Evolutionary conservation across 83 land plant genomes (phyloP).

Genomic region (Diphasiastrum complanatum): DNA sequence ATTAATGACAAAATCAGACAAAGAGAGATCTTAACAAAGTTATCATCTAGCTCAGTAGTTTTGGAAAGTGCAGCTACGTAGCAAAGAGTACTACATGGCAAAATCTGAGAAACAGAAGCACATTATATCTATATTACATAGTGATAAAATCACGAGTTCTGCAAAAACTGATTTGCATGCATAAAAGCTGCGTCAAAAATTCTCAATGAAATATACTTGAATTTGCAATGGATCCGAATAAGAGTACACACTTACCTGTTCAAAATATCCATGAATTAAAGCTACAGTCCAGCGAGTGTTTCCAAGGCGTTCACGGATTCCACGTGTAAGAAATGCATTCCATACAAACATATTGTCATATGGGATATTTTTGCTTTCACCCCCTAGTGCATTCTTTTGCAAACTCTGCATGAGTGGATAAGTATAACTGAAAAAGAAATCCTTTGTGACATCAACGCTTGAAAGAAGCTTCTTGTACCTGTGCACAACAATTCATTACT

Average conservation of each 20-base stretch:
- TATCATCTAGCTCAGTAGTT: not conserved
- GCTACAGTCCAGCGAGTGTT: conserved; percentile 90
- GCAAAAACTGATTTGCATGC: too few relatives aligned
- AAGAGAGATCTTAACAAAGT: not conserved
- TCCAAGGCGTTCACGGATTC: conserved; percentile 64
- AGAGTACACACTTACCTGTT: conserved; percentile 68
- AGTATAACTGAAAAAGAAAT: conserved; percentile 94
- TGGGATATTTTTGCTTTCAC: conserved; percentile 52
- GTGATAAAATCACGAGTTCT: too few relatives aligned
- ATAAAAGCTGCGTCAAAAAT: too few relatives aligned
- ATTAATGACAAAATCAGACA: not conserved
- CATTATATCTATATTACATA: too few relatives aligned
- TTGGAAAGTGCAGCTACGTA: too few relatives aligned
- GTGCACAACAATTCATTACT: conserved; percentile 13
- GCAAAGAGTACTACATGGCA: too few relatives aligned
- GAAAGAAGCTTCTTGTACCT: conserved; percentile 97
- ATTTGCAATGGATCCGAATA: too few relatives aligned
- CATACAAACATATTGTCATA: conserved; percentile 95
- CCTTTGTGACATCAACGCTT: conserved; percentile 94
- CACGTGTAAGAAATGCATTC: conserved; percentile 82
- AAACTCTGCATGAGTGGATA: conserved; percentile 89
- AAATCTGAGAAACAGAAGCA: too few relatives aligned
- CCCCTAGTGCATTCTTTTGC: conserved; percentile 63
- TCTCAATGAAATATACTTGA: too few relatives aligned
- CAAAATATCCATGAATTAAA: conserved; percentile 85